Evolutionary conservation across 169 alveolate genomes (phyloP), one percentile per base, ranked within the genome.

Genomic region (Cryptosporidium sp.): DNA sequence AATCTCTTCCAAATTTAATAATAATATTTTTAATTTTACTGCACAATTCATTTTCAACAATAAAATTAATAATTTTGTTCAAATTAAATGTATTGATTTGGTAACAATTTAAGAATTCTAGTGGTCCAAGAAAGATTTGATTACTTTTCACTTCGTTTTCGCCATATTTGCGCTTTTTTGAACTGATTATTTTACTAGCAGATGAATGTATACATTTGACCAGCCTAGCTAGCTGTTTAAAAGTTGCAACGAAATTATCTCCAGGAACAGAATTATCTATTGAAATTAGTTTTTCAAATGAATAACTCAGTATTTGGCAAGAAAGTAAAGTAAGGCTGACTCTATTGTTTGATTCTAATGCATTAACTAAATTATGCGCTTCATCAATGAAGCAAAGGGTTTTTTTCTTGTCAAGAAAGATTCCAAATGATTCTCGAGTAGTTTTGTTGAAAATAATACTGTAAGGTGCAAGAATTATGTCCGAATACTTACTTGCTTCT

Each of bases 311-410:
- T 53, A 73, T 37, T 16, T 33, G 86, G 35, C 65, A 80, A 6
- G 89, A 39, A 48, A 45, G 31, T 21, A 80, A 56, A 29, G 60
- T 51, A 21, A 80, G 23, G 14, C 51, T 61, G 21, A 52, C 85
- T 29, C 89, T 53, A 65, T 89, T 62, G 10, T 61, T 75, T 45
- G 85, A 70, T 69, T 85, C 85, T 2, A 89, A 52, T 16, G 93
- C 91, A 33, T 65, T 61, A 35, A 86, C 70, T 42, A 93, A 80
- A 87, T 93, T 94, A 84, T 94, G 97, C 9, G 97, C 95, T 85
- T 94, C 97, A 68, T 94, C 97, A 85, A 94, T 85, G 33, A 94
- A 92, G 21, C 84, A 85, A 18, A 92, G 52, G 26, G 91, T 75
- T 56, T 86, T 80, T 69, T 69, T 86, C 65, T 86, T 91, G 61